Evolutionary conservation across 1,139 yeast genomes (phyloP).

Genomic region (Sporopachydermia cereana): DNA sequence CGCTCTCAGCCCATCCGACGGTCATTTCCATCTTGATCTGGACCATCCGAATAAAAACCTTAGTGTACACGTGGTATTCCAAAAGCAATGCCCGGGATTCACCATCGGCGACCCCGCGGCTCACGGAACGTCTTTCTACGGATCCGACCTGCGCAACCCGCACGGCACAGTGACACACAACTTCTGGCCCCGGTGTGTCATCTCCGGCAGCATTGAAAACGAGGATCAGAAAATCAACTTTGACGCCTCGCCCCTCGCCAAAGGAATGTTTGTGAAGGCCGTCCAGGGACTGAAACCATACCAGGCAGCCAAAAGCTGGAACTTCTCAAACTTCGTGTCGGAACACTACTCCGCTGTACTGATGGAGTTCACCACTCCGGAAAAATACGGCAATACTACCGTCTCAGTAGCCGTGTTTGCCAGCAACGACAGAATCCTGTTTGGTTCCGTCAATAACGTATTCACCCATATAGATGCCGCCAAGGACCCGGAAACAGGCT

Average conservation of each 20-base stretch:
- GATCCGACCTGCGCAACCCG: neutral
- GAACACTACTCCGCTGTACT: constrained; percentile 2
- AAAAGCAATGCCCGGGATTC: constrained; percentile 1
- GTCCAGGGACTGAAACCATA: constrained; percentile 6
- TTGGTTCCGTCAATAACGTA: neutral
- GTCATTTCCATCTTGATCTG: neutral
- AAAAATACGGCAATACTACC: neutral
- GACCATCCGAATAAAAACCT: constrained; percentile 1
- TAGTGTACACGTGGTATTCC: neutral
- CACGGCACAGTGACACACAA: constrained; percentile 3
- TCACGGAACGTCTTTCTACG: neutral
- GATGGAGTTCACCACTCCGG: constrained; percentile 6
- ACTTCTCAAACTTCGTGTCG: neutral
- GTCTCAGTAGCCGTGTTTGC: constrained; percentile 5
- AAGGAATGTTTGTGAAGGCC: neutral
- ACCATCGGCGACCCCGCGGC: neutral
- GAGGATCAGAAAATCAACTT: neutral
- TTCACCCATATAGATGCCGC: neutral
- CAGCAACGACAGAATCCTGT: neutral
- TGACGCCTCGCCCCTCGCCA: neutral
- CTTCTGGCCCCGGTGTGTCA: constrained; percentile 4
- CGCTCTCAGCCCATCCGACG: neutral
- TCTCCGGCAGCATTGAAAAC: neutral
- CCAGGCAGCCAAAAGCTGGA: constrained; percentile 4
- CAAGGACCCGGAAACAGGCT: constrained; percentile 5